phyloP scores from a whole-genome alignment of 2,329 filamentous ascomycete species.

The Penicillium sp. region DNA sequence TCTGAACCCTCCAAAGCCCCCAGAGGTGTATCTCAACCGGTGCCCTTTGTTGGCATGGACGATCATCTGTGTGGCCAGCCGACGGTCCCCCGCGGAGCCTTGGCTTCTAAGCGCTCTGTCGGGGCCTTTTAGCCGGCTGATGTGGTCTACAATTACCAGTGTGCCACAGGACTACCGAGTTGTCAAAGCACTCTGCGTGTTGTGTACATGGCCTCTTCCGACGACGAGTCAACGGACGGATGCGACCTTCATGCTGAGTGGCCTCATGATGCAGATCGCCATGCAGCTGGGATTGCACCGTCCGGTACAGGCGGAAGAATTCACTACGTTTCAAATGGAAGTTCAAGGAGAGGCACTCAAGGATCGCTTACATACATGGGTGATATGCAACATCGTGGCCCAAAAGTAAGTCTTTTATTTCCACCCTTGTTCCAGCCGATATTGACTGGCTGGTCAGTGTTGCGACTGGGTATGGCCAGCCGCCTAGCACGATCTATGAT shows the following conservation, averaged over 20 bases:
- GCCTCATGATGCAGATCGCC: slow-evolving; percentile 61
- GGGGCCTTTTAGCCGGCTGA: slow-evolving; percentile 50
- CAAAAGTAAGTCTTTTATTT: slow-evolving; percentile 48
- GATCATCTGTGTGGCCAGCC: slow-evolving; percentile 56
- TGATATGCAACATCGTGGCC: slow-evolving; percentile 62
- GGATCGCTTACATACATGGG: slow-evolving; percentile 61
- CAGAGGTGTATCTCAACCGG: slow-evolving; percentile 53
- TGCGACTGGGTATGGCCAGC: slow-evolving; percentile 60
- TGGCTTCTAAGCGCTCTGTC: slow-evolving; percentile 49
- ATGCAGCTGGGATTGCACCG: slow-evolving; percentile 60
- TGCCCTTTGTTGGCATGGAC: slow-evolving; percentile 61
- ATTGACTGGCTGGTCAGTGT: slow-evolving; percentile 42
- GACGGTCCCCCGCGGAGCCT: slow-evolving; percentile 52
- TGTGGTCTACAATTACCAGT: slow-evolving; percentile 56
- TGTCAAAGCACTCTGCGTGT: slow-evolving; percentile 57
- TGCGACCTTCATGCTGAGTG: slow-evolving; percentile 59
- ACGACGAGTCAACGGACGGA: slow-evolving; percentile 58
- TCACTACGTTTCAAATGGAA: slow-evolving; percentile 46
- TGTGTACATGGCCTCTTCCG: slow-evolving; percentile 60
- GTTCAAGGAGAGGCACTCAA: slow-evolving; percentile 57
- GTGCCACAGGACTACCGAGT: slow-evolving; percentile 59
- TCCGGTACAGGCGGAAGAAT: slow-evolving; percentile 56
- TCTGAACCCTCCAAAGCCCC: slow-evolving; percentile 50
- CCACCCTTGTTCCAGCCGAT: neutral
- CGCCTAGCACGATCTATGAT: slow-evolving; percentile 56